Base-by-base conservation (phyloP, 1,284 basidiomycete species). In the Microbotryum saponariae region DNA sequence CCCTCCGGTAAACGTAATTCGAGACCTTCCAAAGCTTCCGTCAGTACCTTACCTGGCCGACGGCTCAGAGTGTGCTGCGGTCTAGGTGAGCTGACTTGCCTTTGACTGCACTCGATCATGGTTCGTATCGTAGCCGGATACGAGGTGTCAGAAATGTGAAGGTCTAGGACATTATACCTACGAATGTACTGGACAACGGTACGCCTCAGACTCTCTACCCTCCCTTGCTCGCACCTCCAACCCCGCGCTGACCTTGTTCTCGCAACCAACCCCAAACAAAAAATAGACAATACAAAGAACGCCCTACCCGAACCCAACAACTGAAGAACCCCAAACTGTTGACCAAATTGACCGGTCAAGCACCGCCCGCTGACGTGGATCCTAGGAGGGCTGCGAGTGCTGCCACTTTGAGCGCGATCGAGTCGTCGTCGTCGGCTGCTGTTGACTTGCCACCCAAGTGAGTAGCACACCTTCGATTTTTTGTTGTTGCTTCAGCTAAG, bases 251-350 rank as follows among this genome's bases (percentile, higher is more conserved):
- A 54, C 53, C 42, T 7, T 33, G 20, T 23, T 16, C 9, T 25
- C 16, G 5, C 37, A 16, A 14, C 3, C 37, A 42, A 42, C 37
- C 37, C 42, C 25, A 27, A 25, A 25, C 23, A 42, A 25, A 18
- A 20, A 54, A 49, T n/a, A 58, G 56, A 31, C 49, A 61, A 46
- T 65, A 59, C 59, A 61, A 64, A 33, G 46, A 53, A 27, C 51
- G 52, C 12, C 46, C 46, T 2, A 58, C 66, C 2, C 47, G 66
- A 1, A 67, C 66, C 1, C 66, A 67, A 55, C 59, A 65, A 51
- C 56, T 67, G 33, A 67, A 67, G 54, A 65, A 67, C 61, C 66
- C 66, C 2, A 67, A 67, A 23, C 57, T 67, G 10, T 31, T 47
- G 1, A 61, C 61, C 0, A 33, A 51, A 10, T 23, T 65, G n/a